Base-by-base conservation (phyloP, 2,329 filamentous ascomycete genomes). In the Aureobasidium sp. region DNA sequence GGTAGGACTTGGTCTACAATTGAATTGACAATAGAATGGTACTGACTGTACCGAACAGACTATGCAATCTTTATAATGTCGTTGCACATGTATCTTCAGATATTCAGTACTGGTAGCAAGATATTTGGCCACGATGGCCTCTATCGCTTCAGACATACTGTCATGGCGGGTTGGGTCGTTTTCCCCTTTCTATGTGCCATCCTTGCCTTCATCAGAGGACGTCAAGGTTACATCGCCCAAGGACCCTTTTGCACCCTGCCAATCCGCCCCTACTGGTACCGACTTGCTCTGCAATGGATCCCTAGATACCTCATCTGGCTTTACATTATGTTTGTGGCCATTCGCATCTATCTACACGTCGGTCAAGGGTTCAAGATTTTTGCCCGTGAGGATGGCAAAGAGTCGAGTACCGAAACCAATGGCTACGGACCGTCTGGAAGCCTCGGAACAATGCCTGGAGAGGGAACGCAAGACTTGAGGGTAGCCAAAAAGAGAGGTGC, bases 211-310 rank as follows among this genome's bases (percentile, higher is more conserved):
- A 70, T 86, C 67, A 82, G 84, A 63, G 74, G 76, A 5, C 71
- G 72, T 2, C 69, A 72, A 1, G 84, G 79, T 2, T 91, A 87
- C 68, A 75, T 82, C 48, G 83, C 85, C 25, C 81, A 84, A 53
- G 87, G 86, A 1, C 82, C 85, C 22, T 88, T 86, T 67, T 93
- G 89, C 72, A 87, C 87, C 65, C 77, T 92, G 2, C 87, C 88
- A 0, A 76, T 83, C 17, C 78, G 82, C 3, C 86, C 87, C 0
- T 80, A 81, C 64, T 92, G 89, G 89, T 87, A 87, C 65, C 80
- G 85, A 47, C 76, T 87, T 17, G 84, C 82, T 0, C 76, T 92
- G 2, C 82, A 83, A 62, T 93, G 89, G 89, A 80, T 89, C 8
- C 89, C 89, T 39, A 81, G 89, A 55, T 91, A 91, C 66, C 66